phyloP scores from a whole-genome alignment of 2,329 filamentous ascomycete species.

The Scytalidium sp. region DNA sequence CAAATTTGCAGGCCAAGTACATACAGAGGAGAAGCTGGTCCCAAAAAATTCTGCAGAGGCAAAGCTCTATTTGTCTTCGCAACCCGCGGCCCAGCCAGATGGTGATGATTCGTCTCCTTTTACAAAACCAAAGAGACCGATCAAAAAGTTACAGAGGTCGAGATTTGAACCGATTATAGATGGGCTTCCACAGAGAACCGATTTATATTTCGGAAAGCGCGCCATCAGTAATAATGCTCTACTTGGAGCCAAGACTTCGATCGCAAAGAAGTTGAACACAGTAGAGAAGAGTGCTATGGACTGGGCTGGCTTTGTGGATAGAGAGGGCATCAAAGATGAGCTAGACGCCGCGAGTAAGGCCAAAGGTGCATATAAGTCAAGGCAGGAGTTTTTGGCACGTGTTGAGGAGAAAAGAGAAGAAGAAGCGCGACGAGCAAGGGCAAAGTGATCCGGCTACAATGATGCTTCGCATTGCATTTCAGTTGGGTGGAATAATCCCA shows the following conservation, averaged over 20 bases:
- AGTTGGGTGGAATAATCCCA: too few relatives aligned
- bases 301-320: constrained; percentile 70
- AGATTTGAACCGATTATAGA: constrained; percentile 57
- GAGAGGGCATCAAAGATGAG: constrained; percentile 69
- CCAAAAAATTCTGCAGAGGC: constrained; percentile 63
- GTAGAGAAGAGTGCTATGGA: constrained; percentile 72
- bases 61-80: constrained; percentile 57
- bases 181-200: constrained; percentile 41
- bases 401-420: constrained; percentile 62
- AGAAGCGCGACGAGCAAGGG: constrained; percentile 52
- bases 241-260: constrained; percentile 45
- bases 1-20: constrained; percentile 70
- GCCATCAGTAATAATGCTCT: constrained; percentile 9
- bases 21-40: constrained; percentile 70
- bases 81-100: constrained; percentile 21
- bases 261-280: constrained; percentile 64
- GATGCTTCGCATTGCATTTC: too few relatives aligned
- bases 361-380: constrained; percentile 59
- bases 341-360: constrained; percentile 61
- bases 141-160: constrained; percentile 44
- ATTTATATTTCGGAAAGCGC: constrained; percentile 56
- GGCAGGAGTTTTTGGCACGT: constrained; percentile 63
- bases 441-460: background rate
- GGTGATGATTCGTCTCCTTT: constrained; percentile 22
- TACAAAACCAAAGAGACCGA: constrained; percentile 25